Conservation (phyloP, 31 red algal species). For the Porphyra umbilicalis region DNA sequence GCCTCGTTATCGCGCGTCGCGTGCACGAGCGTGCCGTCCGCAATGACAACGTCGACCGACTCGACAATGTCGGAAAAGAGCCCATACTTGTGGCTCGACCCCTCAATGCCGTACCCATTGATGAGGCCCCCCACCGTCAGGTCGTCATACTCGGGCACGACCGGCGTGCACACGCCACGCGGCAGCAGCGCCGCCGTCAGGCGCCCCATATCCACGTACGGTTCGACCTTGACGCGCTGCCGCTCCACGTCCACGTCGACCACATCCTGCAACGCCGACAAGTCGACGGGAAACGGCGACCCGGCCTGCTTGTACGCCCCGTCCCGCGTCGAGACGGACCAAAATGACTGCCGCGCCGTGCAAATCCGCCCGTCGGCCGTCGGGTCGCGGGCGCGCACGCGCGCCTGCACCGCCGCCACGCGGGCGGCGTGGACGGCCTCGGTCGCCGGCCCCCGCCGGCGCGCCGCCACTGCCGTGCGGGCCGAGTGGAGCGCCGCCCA, state of each 20-base stretch:
- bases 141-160: conserved; percentile 57
- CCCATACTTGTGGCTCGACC: conserved; percentile 69
- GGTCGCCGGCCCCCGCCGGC: conserved; percentile 30
- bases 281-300: conserved; percentile 26
- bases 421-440: conserved; percentile 25
- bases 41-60: conserved; percentile 44
- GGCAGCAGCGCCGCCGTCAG: conserved; percentile 32
- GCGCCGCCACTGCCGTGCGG: conserved; percentile 20
- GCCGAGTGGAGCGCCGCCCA: conserved; percentile 40
- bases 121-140: conserved; percentile 57
- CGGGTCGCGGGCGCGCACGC: conserved; percentile 4
- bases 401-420: conserved; percentile 16
- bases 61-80: conserved; percentile 55
- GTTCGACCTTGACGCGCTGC: conserved; percentile 39
- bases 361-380: conserved; percentile 24
- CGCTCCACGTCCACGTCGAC: conserved; percentile 32
- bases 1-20: conserved; percentile 49
- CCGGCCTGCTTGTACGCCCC: conserved; percentile 33
- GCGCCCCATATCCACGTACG: conserved; percentile 49
- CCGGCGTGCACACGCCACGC: conserved; percentile 30
- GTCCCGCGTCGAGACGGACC: conserved; percentile 42
- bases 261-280: conserved; percentile 39
- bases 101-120: conserved; percentile 54
- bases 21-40: conserved; percentile 15
- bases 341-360: conserved; percentile 40